Evolutionary conservation across 148 eudicot species (phyloP), one percentile per base, ranked within the genome.

Genomic region (Gaultheria prostrata): DNA sequence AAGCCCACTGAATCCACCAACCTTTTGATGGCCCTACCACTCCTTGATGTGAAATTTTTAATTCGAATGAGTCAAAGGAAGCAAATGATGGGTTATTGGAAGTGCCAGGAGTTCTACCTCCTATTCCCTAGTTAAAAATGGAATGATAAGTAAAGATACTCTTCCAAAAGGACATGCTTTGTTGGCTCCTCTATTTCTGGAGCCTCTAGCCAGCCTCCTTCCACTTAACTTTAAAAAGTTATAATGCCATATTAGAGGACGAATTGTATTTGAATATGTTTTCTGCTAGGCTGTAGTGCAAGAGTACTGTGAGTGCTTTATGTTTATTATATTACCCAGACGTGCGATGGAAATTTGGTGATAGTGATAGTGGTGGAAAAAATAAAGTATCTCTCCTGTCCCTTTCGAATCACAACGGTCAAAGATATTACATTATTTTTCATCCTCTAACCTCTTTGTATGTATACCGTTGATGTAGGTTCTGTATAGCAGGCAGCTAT

Each of bases 171-270:
- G 83, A 57, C 88, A 79, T 80, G 30, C 63, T 63, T 63, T 71
- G 86, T 87, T 89, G 81, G 86, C 76, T 90, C 90, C 90, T 79
- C 28, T 63, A 82, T 83, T 74, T 57, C 17, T 45, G 90, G 89
- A 81, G 76, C 79, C 87, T 74, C 78, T 75, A 39, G 14, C 26
- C 51, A 43, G 28, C 77, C 20, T 48, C 33, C 80, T 28, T n/a
- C 80, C 80, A 51, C 80, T 28, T 7, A 28, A 73, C 69, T 51
- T 50, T 48, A 26, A 82, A 86, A 82, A 46, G 74, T 39, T 24
- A 72, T 54, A 57, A 49, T 86, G 70, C 30, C 35, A 77, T 84
- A 32, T 18, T 63, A 61, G 78, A 48, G 77, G 76, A 83, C 78
- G 82, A 73, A 32, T n/a, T 32, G 54, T 20, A 39, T 74, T 73